Evolutionary conservation across 2,329 filamentous ascomycete species (phyloP), one percentile per base, ranked within the genome.

Genomic region (Byssoonygena ceratinophila): DNA sequence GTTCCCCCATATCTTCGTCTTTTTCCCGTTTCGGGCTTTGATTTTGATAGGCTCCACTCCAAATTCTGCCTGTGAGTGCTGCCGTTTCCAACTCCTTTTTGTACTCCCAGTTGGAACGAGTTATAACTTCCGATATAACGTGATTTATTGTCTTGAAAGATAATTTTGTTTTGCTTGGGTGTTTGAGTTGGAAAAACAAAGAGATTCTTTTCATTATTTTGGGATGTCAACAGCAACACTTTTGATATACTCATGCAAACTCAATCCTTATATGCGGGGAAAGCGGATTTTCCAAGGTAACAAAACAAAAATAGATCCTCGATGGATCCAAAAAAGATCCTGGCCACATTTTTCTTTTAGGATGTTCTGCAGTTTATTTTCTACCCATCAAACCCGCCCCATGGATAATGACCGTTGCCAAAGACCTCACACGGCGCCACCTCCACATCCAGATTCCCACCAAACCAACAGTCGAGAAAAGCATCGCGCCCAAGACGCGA

Each of bases 401-500:
- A 23, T 47, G 46, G 39, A 51, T 29, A 12, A 54, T 22, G 16
- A 31, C 20, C 3, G 48, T 46, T 31, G 52, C 52, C 23, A 54
- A 40, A 11, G 52, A 45, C 39, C 52, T 54, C 25, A 48, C 39
- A 20, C 55, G 52, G n/a, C 39, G 47, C 55, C 52, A 54, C 25
- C 57, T 68, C 66, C 65, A 69, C 41, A 63, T 46, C 50, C 66
- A 54, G 5, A 67, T 52, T 0, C 64, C 62, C 4, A 62, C 54
- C 22, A 62, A 57, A 12, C 64, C 63, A 7, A 69, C 23, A 22
- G 64, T 54, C 1, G 63, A 62, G 25, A 65, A 50, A 12, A 68
- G 40, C 1, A 59, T 61, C 12, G 63, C 60, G 1, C 60, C 57
- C 29, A 71, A 49, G 4, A 64, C 61, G 6, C 65, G 57, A 43